Percentiles rank a stretch among this genome's conserved stretches.
These are phyloP conservation scores for Apiotrichum siamense DNA, from an alignment of 1,284 basidiomycete species.

Conservation along the genomic window DNA sequence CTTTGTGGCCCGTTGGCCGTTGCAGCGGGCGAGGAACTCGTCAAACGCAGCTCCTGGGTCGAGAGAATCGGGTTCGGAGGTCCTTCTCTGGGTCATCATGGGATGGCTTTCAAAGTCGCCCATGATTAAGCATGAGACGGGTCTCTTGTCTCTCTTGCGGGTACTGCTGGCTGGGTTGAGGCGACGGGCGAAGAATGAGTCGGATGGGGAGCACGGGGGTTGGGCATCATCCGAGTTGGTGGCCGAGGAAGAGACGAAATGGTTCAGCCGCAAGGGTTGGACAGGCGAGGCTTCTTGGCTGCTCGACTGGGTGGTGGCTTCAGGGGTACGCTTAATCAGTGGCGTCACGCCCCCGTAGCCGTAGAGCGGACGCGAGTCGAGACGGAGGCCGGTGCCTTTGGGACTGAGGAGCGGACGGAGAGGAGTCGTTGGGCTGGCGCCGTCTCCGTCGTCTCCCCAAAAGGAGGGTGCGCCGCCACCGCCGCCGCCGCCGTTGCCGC, in stretches of 20 bases:
- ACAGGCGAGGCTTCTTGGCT: conserved; percentile 1
- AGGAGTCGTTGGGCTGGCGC: conserved; percentile 16
- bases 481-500: too few species aligned
- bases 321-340: background rate
- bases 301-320: background rate
- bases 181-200: conserved; percentile 15
- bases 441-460: conserved; percentile 28
- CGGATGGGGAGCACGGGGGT: conserved; percentile 7
- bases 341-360: background rate
- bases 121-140: background rate
- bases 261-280: conserved; percentile 4
- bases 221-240: background rate
- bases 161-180: background rate
- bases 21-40: conserved; percentile 7
- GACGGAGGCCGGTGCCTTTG: background rate
- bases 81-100: background rate
- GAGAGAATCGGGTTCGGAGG: conserved; percentile 6
- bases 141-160: background rate
- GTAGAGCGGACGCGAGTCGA: background rate
- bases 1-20: conserved; percentile 1
- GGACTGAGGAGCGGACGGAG: conserved; percentile 19
- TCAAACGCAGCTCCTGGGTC: conserved; percentile 1
- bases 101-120: background rate
- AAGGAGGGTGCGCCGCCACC: conserved; percentile 21
- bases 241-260: background rate